A percentile compares a stretch with the other conserved stretches of the same genome.
These are phyloP conservation scores for Phytophthora pseudosyringae DNA, from an alignment of 352 stramenopile species.

Conservation along the genomic window DNA sequence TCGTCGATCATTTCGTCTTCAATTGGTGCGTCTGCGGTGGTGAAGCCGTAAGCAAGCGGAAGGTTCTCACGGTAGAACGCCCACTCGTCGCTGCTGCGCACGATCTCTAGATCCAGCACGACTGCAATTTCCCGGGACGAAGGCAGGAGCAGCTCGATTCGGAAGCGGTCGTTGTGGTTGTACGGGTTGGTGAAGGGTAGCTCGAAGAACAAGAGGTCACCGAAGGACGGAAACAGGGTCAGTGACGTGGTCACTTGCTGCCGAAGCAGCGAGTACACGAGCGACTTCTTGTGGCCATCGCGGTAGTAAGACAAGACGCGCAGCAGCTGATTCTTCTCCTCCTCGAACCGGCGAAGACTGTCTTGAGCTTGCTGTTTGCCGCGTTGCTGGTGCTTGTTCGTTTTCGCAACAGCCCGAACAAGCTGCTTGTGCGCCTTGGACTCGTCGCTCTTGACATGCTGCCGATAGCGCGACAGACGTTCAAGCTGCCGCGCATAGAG, in stretches of 20 bases:
- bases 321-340: conserved; percentile 87
- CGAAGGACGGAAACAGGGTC: conserved; percentile 82
- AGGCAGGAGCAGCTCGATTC: conserved; percentile 77
- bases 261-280: conserved; percentile 91
- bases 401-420: conserved; percentile 54
- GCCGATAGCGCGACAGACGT: conserved; percentile 68
- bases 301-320: conserved; percentile 93
- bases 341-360: conserved; percentile 55
- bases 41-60: conserved; percentile 53
- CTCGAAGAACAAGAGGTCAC: conserved; percentile 89
- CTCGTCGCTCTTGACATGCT: conserved; percentile 56
- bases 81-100: conserved; percentile 88
- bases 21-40: conserved; percentile 42
- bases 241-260: conserved; percentile 90
- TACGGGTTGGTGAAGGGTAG: conserved; percentile 92
- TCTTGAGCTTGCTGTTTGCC: conserved; percentile 33
- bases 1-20: conserved; percentile 95
- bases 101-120: conserved; percentile 72
- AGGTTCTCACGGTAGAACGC: conserved; percentile 75
- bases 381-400: conserved; percentile 31
- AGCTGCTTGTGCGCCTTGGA: conserved; percentile 64
- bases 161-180: conserved; percentile 90
- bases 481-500: conserved; percentile 86
- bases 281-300: conserved; percentile 94
- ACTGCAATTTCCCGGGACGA: conserved; percentile 35